These are phyloP conservation scores for Hymenoscyphus fructigenus DNA, from an alignment of 2,329 filamentous ascomycete species.

Conservation along the genomic window DNA sequence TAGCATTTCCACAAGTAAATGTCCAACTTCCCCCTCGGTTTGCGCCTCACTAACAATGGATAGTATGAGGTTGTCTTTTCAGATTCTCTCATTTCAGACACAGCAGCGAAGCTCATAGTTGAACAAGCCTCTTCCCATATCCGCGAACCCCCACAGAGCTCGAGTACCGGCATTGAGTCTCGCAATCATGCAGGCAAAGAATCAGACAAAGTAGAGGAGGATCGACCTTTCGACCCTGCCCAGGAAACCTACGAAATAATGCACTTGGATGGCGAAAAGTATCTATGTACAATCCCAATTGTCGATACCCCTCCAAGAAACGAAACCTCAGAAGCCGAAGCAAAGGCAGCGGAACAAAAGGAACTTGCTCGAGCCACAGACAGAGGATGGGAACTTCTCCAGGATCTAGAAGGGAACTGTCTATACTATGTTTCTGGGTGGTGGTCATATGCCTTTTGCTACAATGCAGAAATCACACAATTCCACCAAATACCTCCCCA, in stretches of 20 bases:
- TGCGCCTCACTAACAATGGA: slow-evolving; percentile 23
- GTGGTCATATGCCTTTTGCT: slow-evolving; percentile 78
- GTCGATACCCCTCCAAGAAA: slow-evolving; percentile 48
- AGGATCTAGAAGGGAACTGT: slow-evolving; percentile 66
- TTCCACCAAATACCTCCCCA: slow-evolving; percentile 68
- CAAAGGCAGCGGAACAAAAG: slow-evolving; percentile 60
- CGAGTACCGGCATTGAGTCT: slow-evolving; percentile 29
- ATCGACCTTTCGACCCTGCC: slow-evolving; percentile 26
- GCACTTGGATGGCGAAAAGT: slow-evolving; percentile 55
- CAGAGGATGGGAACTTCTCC: slow-evolving; percentile 65
- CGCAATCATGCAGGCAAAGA: slow-evolving; percentile 15
- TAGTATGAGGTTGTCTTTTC: slow-evolving; percentile 67
- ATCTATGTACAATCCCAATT: slow-evolving; percentile 65
- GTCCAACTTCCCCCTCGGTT: neutral
- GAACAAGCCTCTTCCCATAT: slow-evolving; percentile 30
- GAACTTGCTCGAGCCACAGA: slow-evolving; percentile 67
- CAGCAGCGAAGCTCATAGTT: slow-evolving; percentile 52
- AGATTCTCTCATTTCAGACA: slow-evolving; percentile 58
- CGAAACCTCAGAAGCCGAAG: slow-evolving; percentile 49
- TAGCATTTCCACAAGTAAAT: slow-evolving; percentile 68
- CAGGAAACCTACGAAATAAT: slow-evolving; percentile 56
- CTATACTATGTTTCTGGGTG: slow-evolving; percentile 71
- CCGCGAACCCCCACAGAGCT: slow-evolving; percentile 23
- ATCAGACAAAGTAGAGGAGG: slow-evolving; percentile 9
- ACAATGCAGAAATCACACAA: slow-evolving; percentile 68